A percentile compares a stretch with the other conserved stretches of the same genome.
phyloP scores from a whole-genome alignment of 208 protist genomes.

The Acanthamoeba culbertsoni region DNA sequence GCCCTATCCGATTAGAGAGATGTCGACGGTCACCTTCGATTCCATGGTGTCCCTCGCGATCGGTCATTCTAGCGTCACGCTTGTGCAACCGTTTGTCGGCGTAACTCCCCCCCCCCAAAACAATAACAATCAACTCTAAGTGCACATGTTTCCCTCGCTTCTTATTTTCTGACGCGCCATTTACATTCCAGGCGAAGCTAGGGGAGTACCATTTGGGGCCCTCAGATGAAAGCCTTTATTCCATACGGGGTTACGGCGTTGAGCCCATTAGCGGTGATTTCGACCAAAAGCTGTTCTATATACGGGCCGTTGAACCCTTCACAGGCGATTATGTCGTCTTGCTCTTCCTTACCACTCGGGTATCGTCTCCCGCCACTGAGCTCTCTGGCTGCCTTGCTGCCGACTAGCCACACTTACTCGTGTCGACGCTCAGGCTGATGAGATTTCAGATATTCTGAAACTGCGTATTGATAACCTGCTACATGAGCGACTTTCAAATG shows the following conservation, averaged over 20 bases:
- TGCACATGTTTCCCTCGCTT: too few species aligned
- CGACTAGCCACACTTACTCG: neutral
- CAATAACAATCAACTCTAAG: too few species aligned
- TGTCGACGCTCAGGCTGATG: neutral
- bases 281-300: neutral
- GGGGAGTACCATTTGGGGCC: neutral
- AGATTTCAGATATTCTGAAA: slow-evolving; percentile 26
- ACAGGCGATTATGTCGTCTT: neutral
- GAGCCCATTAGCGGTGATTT: neutral
- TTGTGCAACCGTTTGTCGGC: neutral
- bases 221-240: neutral
- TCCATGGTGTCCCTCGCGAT: neutral
- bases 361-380: neutral
- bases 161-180: neutral
- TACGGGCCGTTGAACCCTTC: neutral
- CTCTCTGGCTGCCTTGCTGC: neutral
- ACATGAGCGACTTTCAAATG: neutral
- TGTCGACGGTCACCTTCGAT: neutral
- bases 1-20: neutral
- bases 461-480: neutral
- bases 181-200: neutral
- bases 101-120: neutral
- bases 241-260: neutral
- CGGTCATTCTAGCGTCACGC: neutral
- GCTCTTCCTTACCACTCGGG: neutral